Evolutionary conservation across 768 basidiomycete genomes (phyloP).

Genomic region (Boletus eberwhitei): DNA sequence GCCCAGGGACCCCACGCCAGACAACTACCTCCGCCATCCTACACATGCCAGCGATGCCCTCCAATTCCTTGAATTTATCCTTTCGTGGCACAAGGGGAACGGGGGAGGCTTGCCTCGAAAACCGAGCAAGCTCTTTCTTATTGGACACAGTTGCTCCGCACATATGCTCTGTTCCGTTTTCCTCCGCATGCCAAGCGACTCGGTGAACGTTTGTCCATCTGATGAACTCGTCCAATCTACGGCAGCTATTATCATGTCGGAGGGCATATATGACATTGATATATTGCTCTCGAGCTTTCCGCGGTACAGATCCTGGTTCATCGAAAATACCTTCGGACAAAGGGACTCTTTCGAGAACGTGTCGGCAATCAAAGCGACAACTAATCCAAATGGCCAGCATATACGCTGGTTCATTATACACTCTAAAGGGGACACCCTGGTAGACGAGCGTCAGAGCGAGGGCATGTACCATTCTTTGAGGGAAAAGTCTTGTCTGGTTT

Average conservation of each 20-base stretch:
- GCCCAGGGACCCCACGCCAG: conserved; percentile 35
- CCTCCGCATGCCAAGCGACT: conserved; percentile 42
- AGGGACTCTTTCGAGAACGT: conserved; percentile 45
- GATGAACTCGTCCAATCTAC: conserved; percentile 38
- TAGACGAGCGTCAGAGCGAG: conserved; percentile 61
- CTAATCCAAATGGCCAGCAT: conserved; percentile 33
- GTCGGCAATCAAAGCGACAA: conserved; percentile 42
- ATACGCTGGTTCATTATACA: conserved; percentile 73
- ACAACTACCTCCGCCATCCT: conserved; percentile 55
- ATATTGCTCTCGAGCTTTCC: conserved; percentile 62
- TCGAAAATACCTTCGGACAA: conserved; percentile 59
- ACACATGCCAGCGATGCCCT: conserved; percentile 67
- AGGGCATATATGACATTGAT: conserved; percentile 79
- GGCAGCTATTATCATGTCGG: conserved; percentile 61
- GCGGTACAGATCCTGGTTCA: conserved; percentile 65
- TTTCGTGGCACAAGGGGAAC: conserved; percentile 35
- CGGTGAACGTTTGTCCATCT: conserved; percentile 40
- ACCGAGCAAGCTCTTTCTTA: conserved; percentile 46
- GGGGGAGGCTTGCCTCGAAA: conserved; percentile 33
- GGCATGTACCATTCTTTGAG: conserved; percentile 55
- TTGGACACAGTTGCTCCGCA: conserved; percentile 81
- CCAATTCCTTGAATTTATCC: conserved; percentile 56
- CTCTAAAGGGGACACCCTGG: conserved; percentile 66
- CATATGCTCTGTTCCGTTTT: conserved; percentile 76
- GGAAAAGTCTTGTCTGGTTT: conserved; percentile 25